Base-by-base conservation (phyloP, 345 rosid species). In the Leavenworthia alabamica region DNA sequence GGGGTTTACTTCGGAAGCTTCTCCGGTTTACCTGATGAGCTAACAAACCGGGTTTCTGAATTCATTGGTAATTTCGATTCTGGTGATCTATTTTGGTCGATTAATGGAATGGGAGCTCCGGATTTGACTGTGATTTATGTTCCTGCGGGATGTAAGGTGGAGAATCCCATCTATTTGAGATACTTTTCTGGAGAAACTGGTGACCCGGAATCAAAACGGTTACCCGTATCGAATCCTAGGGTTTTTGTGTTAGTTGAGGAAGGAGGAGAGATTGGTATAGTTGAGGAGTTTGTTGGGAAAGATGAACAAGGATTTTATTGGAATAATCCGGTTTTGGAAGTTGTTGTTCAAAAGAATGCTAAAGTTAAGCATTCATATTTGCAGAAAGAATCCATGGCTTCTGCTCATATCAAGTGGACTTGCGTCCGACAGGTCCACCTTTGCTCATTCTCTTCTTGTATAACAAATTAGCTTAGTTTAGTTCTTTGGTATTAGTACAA, bases 331-430 rank as follows among this genome's bases (percentile, higher is more conserved):
- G 94, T 85, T 36, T 56, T 86, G 69, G 94, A 89, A 77, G 75
- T 80, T 44, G 79, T 82, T 61, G 69, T 89, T 15, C 75, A 63
- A 6, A 82, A 76, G 79, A 81, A 83, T 45, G 96, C 81, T 0
- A 85, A 78, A 57, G 79, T 87, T 47, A 77, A 63, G 61, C 97
- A 87, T 78, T 87, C 99, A 1, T 90, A 90, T 71, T 57, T 90
- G 56, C 99, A 93, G 78, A 83, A 62, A 45, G 96, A 87, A 61
- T 93, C 97, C 19, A 49, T 69, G 60, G 72, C 56, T 80, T 72
- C 92, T 65, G 96, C 86, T 52, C 97, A 89, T 73, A 76, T 81
- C 42, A 90, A 90, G 75, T 93, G 99, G 99, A 93, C 95, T 74
- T 80, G 78, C 0, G 86, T 89, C 19, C 77, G 73, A 49, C 96